Percentiles rank a stretch among this genome's conserved stretches.
Evolutionary conservation across 169 alveolate species (phyloP).

Genomic region (Neospora caninum): DNA sequence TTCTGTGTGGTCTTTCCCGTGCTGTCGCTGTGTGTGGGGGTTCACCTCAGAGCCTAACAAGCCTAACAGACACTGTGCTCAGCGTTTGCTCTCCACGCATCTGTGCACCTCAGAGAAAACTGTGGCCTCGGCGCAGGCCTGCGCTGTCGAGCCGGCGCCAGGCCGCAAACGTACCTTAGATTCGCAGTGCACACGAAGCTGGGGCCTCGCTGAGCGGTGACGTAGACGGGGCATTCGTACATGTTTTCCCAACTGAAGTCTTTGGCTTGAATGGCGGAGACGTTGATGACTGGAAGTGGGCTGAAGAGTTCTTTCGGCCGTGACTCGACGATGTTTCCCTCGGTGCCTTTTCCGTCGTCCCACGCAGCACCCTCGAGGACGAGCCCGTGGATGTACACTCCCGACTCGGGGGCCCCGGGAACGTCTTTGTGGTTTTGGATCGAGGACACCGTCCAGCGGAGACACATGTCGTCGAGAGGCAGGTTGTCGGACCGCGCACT

Average conservation of each 20-base stretch:
- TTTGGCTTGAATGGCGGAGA: conserved; percentile 83
- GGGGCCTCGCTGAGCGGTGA: conserved; percentile 92
- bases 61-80: no score
- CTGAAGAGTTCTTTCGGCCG: conserved; percentile 90
- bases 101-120: no score
- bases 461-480: conserved; percentile 91
- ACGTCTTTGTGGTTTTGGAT: conserved; percentile 76
- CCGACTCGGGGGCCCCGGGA: conserved; percentile 83
- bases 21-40: no score
- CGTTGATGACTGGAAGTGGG: conserved; percentile 90
- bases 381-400: conserved; percentile 88
- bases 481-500: conserved; percentile 90
- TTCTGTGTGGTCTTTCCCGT: no score
- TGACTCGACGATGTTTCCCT: conserved; percentile 90
- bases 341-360: conserved; percentile 92
- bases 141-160: no score
- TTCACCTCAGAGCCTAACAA: no score
- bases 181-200: conserved; percentile 81
- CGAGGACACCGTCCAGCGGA: conserved; percentile 76
- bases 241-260: conserved; percentile 83
- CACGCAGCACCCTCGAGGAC: conserved; percentile 94
- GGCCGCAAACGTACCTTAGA: conserved; percentile 66
- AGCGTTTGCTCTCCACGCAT: no score
- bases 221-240: conserved; percentile 93
- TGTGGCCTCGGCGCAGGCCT: background rate